Conservation (phyloP, 371 early-diverging fungal genomes). For the Rhizopus stolonifer region DNA sequence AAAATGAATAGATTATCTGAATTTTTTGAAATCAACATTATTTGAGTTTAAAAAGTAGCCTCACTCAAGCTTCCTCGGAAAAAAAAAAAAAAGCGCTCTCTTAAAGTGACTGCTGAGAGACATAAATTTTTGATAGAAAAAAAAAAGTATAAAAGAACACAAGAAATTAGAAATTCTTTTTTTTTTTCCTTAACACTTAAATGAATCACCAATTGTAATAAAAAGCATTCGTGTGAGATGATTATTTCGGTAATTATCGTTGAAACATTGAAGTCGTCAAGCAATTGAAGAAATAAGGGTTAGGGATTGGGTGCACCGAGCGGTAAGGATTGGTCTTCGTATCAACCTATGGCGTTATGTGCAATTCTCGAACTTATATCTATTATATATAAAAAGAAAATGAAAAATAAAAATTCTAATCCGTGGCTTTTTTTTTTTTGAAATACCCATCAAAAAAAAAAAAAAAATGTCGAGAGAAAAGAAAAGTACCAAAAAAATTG, state of each 20-base stretch:
- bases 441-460: too few relatives aligned
- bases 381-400: conserved; percentile 7
- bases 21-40: too few relatives aligned
- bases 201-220: conserved; percentile 27
- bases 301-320: conserved; percentile 33
- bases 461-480: too few relatives aligned
- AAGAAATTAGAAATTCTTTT: conserved; percentile 12
- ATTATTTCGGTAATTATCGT: conserved; percentile 26
- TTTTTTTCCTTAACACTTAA: conserved; percentile 27
- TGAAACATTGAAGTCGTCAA: conserved; percentile 40
- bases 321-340: conserved; percentile 32
- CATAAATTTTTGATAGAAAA: not conserved
- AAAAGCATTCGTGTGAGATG: conserved; percentile 44
- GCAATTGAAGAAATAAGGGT: conserved; percentile 32
- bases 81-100: too few relatives aligned
- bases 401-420: conserved; percentile 2
- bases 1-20: too few relatives aligned
- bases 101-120: not conserved
- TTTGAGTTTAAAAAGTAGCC: too few relatives aligned
- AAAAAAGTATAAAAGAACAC: conserved; percentile 19
- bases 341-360: conserved; percentile 27
- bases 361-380: conserved; percentile 33
- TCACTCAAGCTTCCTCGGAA: conserved; percentile 84
- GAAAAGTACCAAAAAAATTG: too few relatives aligned
- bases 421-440: too few relatives aligned